Base-by-base conservation (phyloP, 2,329 filamentous ascomycete species). In the Curvularia lunata region DNA sequence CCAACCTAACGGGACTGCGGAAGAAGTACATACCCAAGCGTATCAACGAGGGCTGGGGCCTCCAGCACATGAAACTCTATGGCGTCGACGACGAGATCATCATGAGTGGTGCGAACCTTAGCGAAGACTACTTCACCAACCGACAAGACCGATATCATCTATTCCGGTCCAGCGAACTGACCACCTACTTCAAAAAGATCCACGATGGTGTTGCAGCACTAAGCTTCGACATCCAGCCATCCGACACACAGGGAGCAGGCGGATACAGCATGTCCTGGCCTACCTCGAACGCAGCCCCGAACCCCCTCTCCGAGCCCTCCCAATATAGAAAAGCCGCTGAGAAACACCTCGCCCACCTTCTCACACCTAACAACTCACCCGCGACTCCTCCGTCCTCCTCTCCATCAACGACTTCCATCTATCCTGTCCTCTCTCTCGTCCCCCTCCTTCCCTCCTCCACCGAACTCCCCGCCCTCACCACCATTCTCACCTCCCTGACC, bases 31-130 rank as follows among this genome's bases (percentile, higher is more conserved):
- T 98, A 2, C 95, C 95, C 0, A 91, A 87, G 72, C 85, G 95
- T 19, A 94, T 99, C 74, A 99, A 99, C 67, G 95, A 99, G 79
- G 95, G 95, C 18, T 99, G 95, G 95, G 95, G 95, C 1, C 79
- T 99, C 60, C 95, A 99, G 75, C 95, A 99, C 74, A 99, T 99
- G 94, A 99, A 99, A 83, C 82, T 99, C 0, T 99, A 99, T 68
- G 95, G 95, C 0, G 82, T 97, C 21, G 95, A 99, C 69, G 92
- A 99, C 71, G 92, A 97, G 76, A 90, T 99, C 56, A 94, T 99
- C 64, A 86, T 99, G 69, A 96, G 93, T 7, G 69, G 86, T 7
- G 95, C 95, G 16, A 99, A 99, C 67, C 80, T 99, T 6, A 97
- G 92, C 0, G 86, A 84, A 42, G 94, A 99, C 72, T 99, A 99